These are phyloP conservation scores for Plasmopara viticola DNA, from an alignment of 352 stramenopile species.

Conservation along the genomic window DNA sequence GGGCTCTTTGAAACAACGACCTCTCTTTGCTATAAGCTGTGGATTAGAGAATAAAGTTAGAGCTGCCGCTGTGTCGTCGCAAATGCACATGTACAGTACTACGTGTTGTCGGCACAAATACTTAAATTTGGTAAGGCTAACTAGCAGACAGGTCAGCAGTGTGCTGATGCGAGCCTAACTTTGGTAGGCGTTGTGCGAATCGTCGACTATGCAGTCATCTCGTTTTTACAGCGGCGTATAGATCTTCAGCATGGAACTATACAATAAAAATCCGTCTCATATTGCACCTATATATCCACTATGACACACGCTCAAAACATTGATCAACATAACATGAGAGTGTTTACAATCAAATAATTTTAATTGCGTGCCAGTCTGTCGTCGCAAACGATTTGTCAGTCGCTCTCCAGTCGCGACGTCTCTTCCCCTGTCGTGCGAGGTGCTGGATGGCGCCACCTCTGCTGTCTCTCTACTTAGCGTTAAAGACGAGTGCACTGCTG, in stretches of 20 bases:
- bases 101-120: background rate
- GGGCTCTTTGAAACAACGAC: too few relatives aligned
- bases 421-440: slow-evolving; percentile 23
- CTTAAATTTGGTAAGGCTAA: background rate
- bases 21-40: too few relatives aligned
- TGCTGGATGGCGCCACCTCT: slow-evolving; percentile 18
- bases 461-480: slow-evolving; percentile 18
- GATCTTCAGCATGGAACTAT: too few relatives aligned
- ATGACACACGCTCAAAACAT: too few relatives aligned
- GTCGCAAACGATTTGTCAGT: background rate
- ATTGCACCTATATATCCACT: background rate
- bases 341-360: background rate
- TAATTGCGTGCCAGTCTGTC: too few relatives aligned
- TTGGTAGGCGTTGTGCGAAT: background rate
- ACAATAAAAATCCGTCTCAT: background rate
- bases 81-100: background rate
- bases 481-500: slow-evolving; percentile 21
- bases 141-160: background rate
- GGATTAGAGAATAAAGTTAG: too few relatives aligned
- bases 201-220: background rate
- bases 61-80: background rate
- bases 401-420: slow-evolving; percentile 7
- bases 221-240: background rate
- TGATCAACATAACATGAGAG: too few relatives aligned
- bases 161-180: background rate